phyloP scores from a whole-genome alignment of 768 basidiomycete genomes.

The Pulveroboletus ravenelii region DNA sequence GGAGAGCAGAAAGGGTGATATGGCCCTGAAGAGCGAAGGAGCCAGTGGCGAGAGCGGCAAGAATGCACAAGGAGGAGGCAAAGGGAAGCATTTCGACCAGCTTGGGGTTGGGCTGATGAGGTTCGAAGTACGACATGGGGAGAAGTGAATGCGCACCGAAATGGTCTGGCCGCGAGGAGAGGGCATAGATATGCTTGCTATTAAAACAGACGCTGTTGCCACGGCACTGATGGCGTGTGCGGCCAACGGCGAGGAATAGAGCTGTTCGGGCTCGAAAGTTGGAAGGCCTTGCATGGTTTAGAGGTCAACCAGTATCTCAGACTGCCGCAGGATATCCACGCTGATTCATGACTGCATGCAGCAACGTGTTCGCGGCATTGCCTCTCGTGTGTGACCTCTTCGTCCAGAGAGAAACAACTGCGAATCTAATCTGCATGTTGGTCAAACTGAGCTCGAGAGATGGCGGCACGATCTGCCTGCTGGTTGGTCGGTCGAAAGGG shows the following conservation, averaged over 20 bases:
- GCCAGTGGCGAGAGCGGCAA: conserved; percentile 31
- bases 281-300: conserved; percentile 31
- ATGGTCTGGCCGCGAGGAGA: conserved; percentile 23
- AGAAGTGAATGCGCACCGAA: conserved; percentile 26
- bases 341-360: conserved; percentile 17
- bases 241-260: conserved; percentile 25
- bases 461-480: neutral
- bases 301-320: conserved; percentile 19
- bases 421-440: neutral
- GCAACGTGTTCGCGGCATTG: conserved; percentile 33
- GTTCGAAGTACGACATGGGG: conserved; percentile 9
- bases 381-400: conserved; percentile 8
- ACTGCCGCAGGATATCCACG: conserved; percentile 21
- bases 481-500: neutral
- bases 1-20: conserved; percentile 6
- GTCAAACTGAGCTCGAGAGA: neutral
- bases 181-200: conserved; percentile 28
- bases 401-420: conserved; percentile 1
- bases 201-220: conserved; percentile 29
- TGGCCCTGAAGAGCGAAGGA: conserved; percentile 28
- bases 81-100: conserved; percentile 37
- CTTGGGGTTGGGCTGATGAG: conserved; percentile 20
- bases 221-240: conserved; percentile 30
- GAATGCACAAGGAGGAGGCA: conserved; percentile 31
- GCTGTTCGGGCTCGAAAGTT: conserved; percentile 25